Base-by-base conservation (phyloP, 2,329 filamentous ascomycete genomes). In the Trichoderma pleuroti region DNA sequence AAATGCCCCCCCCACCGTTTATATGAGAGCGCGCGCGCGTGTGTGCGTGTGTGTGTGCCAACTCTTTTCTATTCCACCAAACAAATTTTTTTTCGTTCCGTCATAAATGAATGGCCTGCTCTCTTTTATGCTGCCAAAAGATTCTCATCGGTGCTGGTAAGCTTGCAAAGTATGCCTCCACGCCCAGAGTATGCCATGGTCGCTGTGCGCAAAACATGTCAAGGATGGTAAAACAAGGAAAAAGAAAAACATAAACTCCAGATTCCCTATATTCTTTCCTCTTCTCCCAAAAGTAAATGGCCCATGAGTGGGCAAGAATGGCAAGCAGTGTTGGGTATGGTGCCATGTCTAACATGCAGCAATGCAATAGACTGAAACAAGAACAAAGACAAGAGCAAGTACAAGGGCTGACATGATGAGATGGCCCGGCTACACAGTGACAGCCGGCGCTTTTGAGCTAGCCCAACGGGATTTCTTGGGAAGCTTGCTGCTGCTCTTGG, bases 401-500 rank as follows among this genome's bases (percentile, higher is more conserved):
- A 24, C 26, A 32, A 66, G 24, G 12, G 11, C 3, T 36, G 46
- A 39, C 2, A 52, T 12, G 4, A 42, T 42, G 24, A 65, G 30
- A 3, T 10, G 11, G n/a, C n/a, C 42, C 2, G 11, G 28, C 67
- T 36, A 75, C 12, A 71, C 75, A 6, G 72, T 68, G 59, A 76
- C 70, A 7, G 70, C 70, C 7, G 72, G 60, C 1, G 72, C 39
- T 57, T 76, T 76, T 12, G 75, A 75, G 18, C 57, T 70, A 16
- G 73, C 72, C 73, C 74, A 76, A 46, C 73, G 74, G n/a, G 72
- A 74, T 63, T 76, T 77, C 70, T 76, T 76, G 8, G 74, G 18
- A 5, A 77, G 69, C 39, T 74, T 77, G 36, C 73, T 68, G 1
- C 74, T 72, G 14, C 74, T 73, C 70, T 82, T 83, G 72, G 78